Evolutionary conservation across 306 rosid genomes (phyloP).

Genomic region (Neltuma alba): DNA sequence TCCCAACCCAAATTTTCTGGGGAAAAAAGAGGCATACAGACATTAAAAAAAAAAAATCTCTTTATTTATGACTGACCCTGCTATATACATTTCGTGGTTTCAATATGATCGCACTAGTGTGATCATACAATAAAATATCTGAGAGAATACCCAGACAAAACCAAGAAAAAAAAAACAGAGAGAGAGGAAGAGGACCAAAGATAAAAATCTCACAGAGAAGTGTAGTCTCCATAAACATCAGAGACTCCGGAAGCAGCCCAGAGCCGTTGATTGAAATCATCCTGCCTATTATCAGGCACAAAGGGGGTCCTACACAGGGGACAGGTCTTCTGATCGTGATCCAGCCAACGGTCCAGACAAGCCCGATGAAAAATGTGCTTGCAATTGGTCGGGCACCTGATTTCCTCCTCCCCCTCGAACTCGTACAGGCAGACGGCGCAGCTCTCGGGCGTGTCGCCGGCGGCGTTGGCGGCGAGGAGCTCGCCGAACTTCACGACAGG

Average conservation of each 20-base stretch:
- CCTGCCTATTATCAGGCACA: slow-evolving; percentile 59
- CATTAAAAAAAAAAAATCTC: slow-evolving; percentile 27
- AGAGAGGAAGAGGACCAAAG: neutral
- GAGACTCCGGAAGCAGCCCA: slow-evolving; percentile 63
- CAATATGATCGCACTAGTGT: neutral
- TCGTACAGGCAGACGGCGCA: slow-evolving; percentile 86
- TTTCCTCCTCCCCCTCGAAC: slow-evolving; percentile 66
- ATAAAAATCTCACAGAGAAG: slow-evolving; percentile 35
- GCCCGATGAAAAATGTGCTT: slow-evolving; percentile 82
- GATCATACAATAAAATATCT: neutral
- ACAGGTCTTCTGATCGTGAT: slow-evolving; percentile 88
- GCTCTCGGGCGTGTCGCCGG: slow-evolving; percentile 42
- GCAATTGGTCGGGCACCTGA: slow-evolving; percentile 80
- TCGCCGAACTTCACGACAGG: slow-evolving; percentile 59
- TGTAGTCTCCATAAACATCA: slow-evolving; percentile 49
- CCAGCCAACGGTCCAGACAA: slow-evolving; percentile 96
- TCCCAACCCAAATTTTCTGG: neutral
- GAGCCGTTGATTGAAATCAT: slow-evolving; percentile 69
- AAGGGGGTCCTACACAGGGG: slow-evolving; percentile 85
- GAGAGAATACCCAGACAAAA: neutral
- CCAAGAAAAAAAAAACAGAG: neutral
- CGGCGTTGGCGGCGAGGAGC: slow-evolving; percentile 24
- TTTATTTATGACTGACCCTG: neutral
- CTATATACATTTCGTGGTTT: slow-evolving; percentile 39
- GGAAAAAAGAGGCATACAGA: neutral